phyloP scores from a whole-genome alignment of 805 yeast species.

The Candida tammaniensis region DNA sequence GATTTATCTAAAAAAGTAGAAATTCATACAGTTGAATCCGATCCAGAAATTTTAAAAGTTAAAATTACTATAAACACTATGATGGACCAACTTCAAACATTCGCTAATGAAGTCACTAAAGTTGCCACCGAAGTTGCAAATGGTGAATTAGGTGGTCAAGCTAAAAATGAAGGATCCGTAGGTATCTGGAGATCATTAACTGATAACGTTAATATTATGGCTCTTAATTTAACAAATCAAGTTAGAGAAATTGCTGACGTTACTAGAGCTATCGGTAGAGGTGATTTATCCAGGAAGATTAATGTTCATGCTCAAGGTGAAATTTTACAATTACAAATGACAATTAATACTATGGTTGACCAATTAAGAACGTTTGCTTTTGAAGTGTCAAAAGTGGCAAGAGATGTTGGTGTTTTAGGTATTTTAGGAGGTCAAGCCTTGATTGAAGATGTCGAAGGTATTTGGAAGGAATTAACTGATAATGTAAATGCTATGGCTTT shows the following conservation, averaged over 20 bases:
- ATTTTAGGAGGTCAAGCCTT: constrained; percentile 86
- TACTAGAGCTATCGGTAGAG: constrained; percentile 83
- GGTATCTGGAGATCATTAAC: constrained; percentile 87
- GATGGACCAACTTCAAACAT: constrained; percentile 84
- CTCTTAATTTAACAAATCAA: constrained; percentile 68
- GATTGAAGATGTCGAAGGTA: constrained; percentile 76
- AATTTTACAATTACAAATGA: constrained; percentile 78
- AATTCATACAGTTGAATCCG: constrained; percentile 66
- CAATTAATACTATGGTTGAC: constrained; percentile 86
- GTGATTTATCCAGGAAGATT: constrained; percentile 78
- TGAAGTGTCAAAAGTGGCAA: constrained; percentile 82
- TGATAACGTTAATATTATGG: constrained; percentile 86
- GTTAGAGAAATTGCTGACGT: constrained; percentile 85
- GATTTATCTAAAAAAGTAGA: constrained; percentile 79
- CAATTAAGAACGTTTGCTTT: constrained; percentile 79
- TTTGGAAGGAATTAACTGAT: constrained; percentile 84
- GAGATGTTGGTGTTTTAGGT: constrained; percentile 90
- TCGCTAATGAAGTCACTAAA: constrained; percentile 77
- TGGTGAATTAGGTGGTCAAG: constrained; percentile 89
- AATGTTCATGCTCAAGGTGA: constrained; percentile 93
- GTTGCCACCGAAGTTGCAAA: constrained; percentile 89
- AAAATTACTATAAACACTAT: constrained; percentile 80
- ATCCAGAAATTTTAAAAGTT: constrained; percentile 77
- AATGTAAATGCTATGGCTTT: constrained; percentile 89
- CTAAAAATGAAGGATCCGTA: constrained; percentile 77